Base-by-base conservation (phyloP, 2,329 filamentous ascomycete species). In the Aplosporella prunicola region DNA sequence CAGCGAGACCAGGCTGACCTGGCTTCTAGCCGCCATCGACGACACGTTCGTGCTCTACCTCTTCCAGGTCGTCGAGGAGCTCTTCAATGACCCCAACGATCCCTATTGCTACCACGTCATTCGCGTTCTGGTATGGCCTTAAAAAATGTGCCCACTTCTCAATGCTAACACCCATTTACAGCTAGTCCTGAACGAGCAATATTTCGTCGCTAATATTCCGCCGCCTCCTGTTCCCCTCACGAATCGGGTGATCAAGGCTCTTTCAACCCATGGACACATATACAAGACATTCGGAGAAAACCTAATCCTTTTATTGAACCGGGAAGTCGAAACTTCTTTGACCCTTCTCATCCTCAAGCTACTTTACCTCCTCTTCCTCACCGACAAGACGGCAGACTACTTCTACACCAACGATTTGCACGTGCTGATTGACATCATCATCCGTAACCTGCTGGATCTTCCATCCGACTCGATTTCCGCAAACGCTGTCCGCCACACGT, bases 211-310 rank as follows among this genome's bases (percentile, higher is more conserved):
- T 17, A 49, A 82, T 72, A 69, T 57, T 66, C 29, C 44, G 51
- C 47, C 59, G 51, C 48, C 57, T 50, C 47, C 54, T 46, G 29
- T 48, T 53, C 72, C 75, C 4, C 62, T 93, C 40, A 96, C 91
- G 4, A 98, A 98, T 55, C 80, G 88, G 47, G 86, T 98, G 33
- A 81, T 98, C 60, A 96, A 96, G 58, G 72, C 88, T 25, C 71
- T 98, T 28, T 89, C 86, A 36, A 69, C 83, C 16, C 73, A 91
- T 51, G 89, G 89, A 3, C 74, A 78, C 32, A 70, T 70, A 1
- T 96, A 87, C 58, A 88, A 89, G 54, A 95, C 89, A 0, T 98
- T 98, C 66, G 91, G 91, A 35, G 89, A 95, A 64, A 98, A 96
- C 49, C 82, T 98, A 43, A 98, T 98, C 45, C 68, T 98, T 5